Conservation (phyloP, 257 asterid species). For the Primulina tabacum region DNA sequence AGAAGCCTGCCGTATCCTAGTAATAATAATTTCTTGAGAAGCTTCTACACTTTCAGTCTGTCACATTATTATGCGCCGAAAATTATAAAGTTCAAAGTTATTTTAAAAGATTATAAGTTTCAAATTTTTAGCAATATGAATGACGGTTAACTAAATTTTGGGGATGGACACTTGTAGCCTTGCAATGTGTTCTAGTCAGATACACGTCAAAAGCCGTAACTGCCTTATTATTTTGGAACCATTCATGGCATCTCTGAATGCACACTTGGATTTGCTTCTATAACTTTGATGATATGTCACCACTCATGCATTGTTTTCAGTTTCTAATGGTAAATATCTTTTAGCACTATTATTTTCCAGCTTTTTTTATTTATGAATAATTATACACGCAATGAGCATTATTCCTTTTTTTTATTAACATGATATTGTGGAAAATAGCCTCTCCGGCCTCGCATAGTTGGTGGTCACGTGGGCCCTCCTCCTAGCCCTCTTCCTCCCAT, state of each 20-base stretch:
- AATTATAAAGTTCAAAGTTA: too few relatives aligned
- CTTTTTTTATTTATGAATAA: conserved; percentile 11
- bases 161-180: too few relatives aligned
- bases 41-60: neutral
- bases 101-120: too few relatives aligned
- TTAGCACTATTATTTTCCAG: conserved; percentile 4
- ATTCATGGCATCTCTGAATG: neutral
- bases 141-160: too few relatives aligned
- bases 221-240: neutral
- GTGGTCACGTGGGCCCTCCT: conserved; percentile 57
- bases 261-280: neutral
- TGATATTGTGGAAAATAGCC: conserved; percentile 43
- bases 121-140: too few relatives aligned
- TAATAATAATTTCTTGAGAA: neutral
- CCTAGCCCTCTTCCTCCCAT: conserved; percentile 67
- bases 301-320: conserved; percentile 18
- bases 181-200: neutral
- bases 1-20: too few relatives aligned
- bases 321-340: conserved; percentile 16
- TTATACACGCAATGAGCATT: conserved; percentile 3
- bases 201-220: neutral
- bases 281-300: neutral
- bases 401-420: conserved; percentile 19
- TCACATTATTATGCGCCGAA: neutral
- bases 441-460: conserved; percentile 56